phyloP scores from a whole-genome alignment of 2,329 filamentous ascomycete genomes.

The Aspergillus felis region DNA sequence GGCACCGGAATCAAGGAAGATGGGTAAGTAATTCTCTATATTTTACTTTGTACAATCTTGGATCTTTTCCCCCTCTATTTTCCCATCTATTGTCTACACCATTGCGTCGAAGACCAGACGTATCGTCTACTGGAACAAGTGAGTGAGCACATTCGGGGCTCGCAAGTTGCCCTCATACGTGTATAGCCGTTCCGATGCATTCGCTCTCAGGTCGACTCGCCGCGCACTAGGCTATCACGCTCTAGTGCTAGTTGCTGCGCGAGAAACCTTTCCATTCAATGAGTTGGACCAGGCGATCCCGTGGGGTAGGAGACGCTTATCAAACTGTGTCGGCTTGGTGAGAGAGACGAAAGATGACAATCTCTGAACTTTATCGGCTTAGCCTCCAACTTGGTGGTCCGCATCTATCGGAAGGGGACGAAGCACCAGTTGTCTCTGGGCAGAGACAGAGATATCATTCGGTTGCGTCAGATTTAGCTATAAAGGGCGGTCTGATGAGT shows the following conservation, averaged over 20 bases:
- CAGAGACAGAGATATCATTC: slow-evolving; percentile 6
- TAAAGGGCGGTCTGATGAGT: slow-evolving; percentile 6
- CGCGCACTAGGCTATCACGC: slow-evolving; percentile 2
- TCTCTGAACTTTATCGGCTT: slow-evolving; percentile 9
- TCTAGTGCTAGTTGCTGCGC: slow-evolving; percentile 10
- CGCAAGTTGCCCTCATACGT: background rate
- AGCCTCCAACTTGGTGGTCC: slow-evolving; percentile 7
- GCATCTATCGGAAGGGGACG: slow-evolving; percentile 10
- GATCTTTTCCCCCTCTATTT: slow-evolving; percentile 17
- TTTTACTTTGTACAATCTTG: background rate
- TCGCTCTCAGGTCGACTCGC: background rate
- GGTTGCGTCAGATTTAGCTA: slow-evolving; percentile 9
- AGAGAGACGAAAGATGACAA: slow-evolving; percentile 3
- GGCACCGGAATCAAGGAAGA: slow-evolving; percentile 72
- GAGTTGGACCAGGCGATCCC: slow-evolving; percentile 9
- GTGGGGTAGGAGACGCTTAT: background rate
- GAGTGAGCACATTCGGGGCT: background rate
- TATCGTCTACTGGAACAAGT: background rate
- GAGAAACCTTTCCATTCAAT: slow-evolving; percentile 1
- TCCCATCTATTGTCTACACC: slow-evolving; percentile 5
- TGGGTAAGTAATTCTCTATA: slow-evolving; percentile 65
- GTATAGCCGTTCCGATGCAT: background rate
- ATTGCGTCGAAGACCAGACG: background rate
- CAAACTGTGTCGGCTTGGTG: background rate
- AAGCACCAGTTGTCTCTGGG: slow-evolving; percentile 8